A percentile compares a stretch with the other conserved stretches of the same genome.
These are phyloP conservation scores for Phragmites australis DNA, from an alignment of 176 grass and related monocot genomes.

Conservation along the genomic window DNA sequence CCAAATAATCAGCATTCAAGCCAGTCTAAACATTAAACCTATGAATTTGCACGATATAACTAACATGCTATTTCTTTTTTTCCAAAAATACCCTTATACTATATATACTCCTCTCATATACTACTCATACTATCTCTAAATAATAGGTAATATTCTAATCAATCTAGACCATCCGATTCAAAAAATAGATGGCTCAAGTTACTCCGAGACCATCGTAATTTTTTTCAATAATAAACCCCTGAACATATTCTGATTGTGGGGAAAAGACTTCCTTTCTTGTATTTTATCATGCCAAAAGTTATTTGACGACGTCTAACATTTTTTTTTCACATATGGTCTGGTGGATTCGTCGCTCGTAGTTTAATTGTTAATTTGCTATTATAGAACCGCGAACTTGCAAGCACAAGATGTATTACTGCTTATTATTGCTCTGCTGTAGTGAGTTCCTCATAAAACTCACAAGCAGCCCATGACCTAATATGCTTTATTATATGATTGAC, in stretches of 20 bases:
- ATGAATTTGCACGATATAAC: too few relatives aligned
- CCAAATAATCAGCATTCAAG: too few relatives aligned
- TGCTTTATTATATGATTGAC: not conserved
- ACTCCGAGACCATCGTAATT: too few relatives aligned
- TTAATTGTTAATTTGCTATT: slow-evolving; percentile 21
- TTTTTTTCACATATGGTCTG: not conserved
- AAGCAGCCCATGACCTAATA: not conserved
- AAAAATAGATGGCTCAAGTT: too few relatives aligned
- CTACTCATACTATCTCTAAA: too few relatives aligned
- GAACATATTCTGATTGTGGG: slow-evolving; percentile 15
- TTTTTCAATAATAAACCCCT: slow-evolving; percentile 1
- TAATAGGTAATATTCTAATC: too few relatives aligned
- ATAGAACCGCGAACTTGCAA: not conserved
- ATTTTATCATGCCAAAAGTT: not conserved
- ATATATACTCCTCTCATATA: too few relatives aligned
- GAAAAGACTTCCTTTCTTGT: not conserved
- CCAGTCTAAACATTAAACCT: too few relatives aligned
- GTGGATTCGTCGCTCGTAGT: not conserved
- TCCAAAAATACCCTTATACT: too few relatives aligned
- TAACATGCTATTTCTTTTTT: too few relatives aligned
- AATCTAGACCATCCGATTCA: too few relatives aligned
- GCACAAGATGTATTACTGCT: not conserved
- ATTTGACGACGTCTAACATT: not conserved
- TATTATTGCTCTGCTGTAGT: not conserved
- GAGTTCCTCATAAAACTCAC: slow-evolving; percentile 15